phyloP scores from a whole-genome alignment of 1,284 basidiomycete species.

The Moniliophthora roreri region DNA sequence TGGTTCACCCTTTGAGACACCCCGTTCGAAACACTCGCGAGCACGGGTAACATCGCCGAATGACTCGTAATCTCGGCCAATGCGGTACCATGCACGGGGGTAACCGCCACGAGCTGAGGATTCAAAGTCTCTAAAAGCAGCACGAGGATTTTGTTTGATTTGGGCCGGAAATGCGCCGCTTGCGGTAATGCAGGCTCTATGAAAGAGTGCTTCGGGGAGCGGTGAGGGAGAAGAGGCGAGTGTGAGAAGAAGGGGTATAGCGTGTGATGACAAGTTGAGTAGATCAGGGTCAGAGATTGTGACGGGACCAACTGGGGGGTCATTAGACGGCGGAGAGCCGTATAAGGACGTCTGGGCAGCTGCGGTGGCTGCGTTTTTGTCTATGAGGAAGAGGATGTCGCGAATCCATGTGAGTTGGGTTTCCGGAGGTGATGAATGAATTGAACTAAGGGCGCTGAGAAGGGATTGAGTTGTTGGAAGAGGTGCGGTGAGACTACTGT shows the following conservation, averaged over 20 bases:
- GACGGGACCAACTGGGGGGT: conserved; percentile 49
- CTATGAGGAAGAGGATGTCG: conserved; percentile 79
- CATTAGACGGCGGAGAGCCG: conserved; percentile 17
- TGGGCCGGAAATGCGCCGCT: conserved; percentile 67
- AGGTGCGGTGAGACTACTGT: conserved; percentile 52
- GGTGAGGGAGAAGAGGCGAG: conserved; percentile 39
- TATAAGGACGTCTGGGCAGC: conserved; percentile 15
- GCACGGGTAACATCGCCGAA: conserved; percentile 76
- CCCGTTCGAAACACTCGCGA: conserved; percentile 82
- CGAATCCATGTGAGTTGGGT: conserved; percentile 74
- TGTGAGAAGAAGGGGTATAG: conserved; percentile 61
- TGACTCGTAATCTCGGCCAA: conserved; percentile 90
- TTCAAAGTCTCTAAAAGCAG: conserved; percentile 90
- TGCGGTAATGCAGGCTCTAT: conserved; percentile 70
- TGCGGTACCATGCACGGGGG: conserved; percentile 80
- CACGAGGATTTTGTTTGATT: conserved; percentile 66
- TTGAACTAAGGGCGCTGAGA: conserved; percentile 39
- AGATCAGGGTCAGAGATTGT: conserved; percentile 65
- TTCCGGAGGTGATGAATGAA: conserved; percentile 51
- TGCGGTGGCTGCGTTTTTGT: conserved; percentile 38
- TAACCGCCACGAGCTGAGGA: conserved; percentile 74
- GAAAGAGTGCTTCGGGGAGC: conserved; percentile 72
- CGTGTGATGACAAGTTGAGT: conserved; percentile 60
- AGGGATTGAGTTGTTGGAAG: conserved; percentile 62
- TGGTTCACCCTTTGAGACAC: conserved; percentile 68